These are phyloP conservation scores for Paecilomyces variotii DNA, from an alignment of 2,329 filamentous ascomycete genomes.

Conservation along the genomic window DNA sequence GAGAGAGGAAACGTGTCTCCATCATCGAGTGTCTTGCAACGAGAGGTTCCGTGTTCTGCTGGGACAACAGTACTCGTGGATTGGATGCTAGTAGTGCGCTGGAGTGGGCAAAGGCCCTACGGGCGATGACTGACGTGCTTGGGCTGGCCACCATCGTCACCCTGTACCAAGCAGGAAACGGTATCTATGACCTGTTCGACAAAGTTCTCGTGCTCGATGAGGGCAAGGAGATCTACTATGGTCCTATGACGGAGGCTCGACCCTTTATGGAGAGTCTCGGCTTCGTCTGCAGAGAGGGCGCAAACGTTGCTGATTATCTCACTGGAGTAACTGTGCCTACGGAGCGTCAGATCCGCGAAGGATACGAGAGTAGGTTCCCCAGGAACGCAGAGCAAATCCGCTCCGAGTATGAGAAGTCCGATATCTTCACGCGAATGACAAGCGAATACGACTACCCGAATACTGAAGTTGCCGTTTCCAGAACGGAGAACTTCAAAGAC, in stretches of 20 bases:
- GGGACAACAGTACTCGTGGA: constrained; percentile 61
- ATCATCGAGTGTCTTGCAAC: constrained; percentile 58
- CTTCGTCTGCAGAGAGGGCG: constrained; percentile 54
- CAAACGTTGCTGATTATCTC: constrained; percentile 58
- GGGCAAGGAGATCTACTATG: constrained; percentile 59
- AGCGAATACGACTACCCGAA: constrained; percentile 52
- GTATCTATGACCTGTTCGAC: constrained; percentile 62
- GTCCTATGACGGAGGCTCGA: constrained; percentile 49
- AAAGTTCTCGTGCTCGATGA: constrained; percentile 62
- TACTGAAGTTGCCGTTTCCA: constrained; percentile 39
- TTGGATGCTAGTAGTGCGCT: constrained; percentile 59
- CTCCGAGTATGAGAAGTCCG: constrained; percentile 44
- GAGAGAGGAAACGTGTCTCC: constrained; percentile 61
- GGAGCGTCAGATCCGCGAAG: constrained; percentile 37
- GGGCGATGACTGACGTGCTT: constrained; percentile 56
- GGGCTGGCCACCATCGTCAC: constrained; percentile 56
- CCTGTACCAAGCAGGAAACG: constrained; percentile 62
- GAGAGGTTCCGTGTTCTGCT: constrained; percentile 52
- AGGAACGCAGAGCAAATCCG: constrained; percentile 38
- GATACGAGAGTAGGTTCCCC: constrained; percentile 38
- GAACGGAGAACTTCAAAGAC: constrained; percentile 48
- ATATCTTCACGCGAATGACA: constrained; percentile 44
- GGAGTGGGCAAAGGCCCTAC: constrained; percentile 53
- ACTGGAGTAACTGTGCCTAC: constrained; percentile 56
- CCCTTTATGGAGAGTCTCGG: constrained; percentile 59